Evolutionary conservation across 2,329 filamentous ascomycete species (phyloP), one percentile per base, ranked within the genome.

Genomic region (Colletotrichum acutatum): DNA sequence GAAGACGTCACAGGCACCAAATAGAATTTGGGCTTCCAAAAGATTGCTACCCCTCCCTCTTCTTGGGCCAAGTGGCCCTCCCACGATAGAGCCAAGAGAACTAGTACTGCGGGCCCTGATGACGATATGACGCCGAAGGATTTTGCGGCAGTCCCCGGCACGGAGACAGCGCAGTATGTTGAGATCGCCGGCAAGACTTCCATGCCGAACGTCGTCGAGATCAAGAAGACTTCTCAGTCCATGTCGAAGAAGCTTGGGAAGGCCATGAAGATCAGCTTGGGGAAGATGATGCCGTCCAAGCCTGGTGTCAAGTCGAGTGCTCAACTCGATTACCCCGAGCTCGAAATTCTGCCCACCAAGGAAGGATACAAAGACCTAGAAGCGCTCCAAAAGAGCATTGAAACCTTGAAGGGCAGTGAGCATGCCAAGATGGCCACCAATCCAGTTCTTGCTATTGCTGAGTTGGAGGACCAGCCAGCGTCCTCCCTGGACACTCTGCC

Each of bases 21-120:
- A 19, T 65, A 72, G 66, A 32, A 60, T 6, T 60, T 49, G 59
- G 66, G 32, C 26, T 68, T 63, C 68, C 67, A 64, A 26, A 73
- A 69, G 42, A 42, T 71, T 7, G 66, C 68, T 11, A 64, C 46
- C 5, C 78, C 78, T 32, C 80, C 80, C 5, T 75, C 74, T 16
- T 78, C 82, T 8, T 84, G 83, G 82, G 76, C 82, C 11, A 82
- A 68, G 32, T 83, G 79, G 65, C 77, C 80, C 22, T 82, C 82
- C 3, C 76, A 80, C 37, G 79, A 76, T 4, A 77, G 79, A 34
- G 76, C 76, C 32, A 77, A 79, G 64, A 78, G 80, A 49, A 80
- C 77, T 28, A 77, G 72, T 42, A 60, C 73, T 42, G 78, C 78
- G 19, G 66, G 72, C 11, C 37, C 57, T 16, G 71, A 66, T 28